Base-by-base conservation (phyloP, 2,329 filamentous ascomycete genomes). In the Ophiostoma tasmaniense region DNA sequence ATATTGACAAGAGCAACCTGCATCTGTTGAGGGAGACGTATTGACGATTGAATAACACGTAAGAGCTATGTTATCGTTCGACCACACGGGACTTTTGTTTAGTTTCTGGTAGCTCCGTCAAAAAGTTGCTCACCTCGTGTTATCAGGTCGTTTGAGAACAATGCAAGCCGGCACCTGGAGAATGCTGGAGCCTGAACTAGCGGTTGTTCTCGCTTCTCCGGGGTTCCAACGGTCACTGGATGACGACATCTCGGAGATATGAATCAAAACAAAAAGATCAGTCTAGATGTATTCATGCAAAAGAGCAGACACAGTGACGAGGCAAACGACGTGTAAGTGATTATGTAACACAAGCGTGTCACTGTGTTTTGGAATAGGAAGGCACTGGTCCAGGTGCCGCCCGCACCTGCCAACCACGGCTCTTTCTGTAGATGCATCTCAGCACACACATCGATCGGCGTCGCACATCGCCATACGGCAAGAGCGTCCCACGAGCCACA, bases 401-500 rank as follows among this genome's bases (percentile, higher is more conserved):
- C 50, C 3, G 50, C 11, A 55, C 50, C 50, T 59, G 52, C 52
- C 52, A 30, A 59, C 25, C 25, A 30, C 22, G 3, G 55, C 55
- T 30, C 13, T 20, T 33, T 30, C 35, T 8, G 17, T 45, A 45
- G 7, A 45, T 3, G 42, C 42, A n/a, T 45, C 14, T 61, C 55
- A 30, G 30, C 55, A 28, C 3, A 61, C 14, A 28, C 22, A 6
- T 30, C 2, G 25, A 55, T 25, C 50, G 8, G 50, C 14, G 22
- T 25, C 5, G 20, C 25, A 61, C 55, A 61, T 61, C 55, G 25
- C 25, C 55, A 61, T 1, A 30, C 22, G 25, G 55, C 55, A 61
- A 61, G 55, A 61, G 55, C 55, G 55, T 61, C 55, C 25, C 25
- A 61, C 55, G 55, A 61, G 30, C 55, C 55, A 61, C 25, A 30